Evolutionary conservation across 768 basidiomycete genomes (phyloP).

Genomic region (Serpula lacrymans): DNA sequence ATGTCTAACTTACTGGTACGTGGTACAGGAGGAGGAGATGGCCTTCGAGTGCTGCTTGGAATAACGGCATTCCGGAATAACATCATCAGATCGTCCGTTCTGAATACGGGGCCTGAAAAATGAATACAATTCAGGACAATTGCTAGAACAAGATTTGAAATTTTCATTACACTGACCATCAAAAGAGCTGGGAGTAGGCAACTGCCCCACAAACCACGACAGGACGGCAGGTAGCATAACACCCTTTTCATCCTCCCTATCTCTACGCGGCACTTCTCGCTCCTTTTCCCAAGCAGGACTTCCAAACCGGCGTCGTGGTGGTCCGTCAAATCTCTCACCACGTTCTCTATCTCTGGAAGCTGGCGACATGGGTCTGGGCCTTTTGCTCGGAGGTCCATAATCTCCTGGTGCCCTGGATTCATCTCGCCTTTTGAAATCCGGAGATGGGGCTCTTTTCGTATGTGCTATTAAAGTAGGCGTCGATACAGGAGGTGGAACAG

Average conservation of each 20-base stretch:
- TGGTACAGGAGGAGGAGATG: constrained; percentile 52
- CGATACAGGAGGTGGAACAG: constrained; percentile 14
- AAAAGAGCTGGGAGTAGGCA: constrained; percentile 72
- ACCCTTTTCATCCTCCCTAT: constrained; percentile 47
- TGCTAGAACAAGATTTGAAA: neutral
- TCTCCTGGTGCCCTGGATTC: constrained; percentile 37
- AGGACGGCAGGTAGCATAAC: constrained; percentile 54
- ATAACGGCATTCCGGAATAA: constrained; percentile 79
- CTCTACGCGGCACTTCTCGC: constrained; percentile 36
- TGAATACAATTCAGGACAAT: constrained; percentile 1
- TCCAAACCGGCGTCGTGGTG: constrained; percentile 35
- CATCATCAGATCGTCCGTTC: constrained; percentile 87
- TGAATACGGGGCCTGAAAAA: constrained; percentile 76
- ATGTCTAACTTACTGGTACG: constrained; percentile 42
- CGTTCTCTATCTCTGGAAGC: constrained; percentile 46
- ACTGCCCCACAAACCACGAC: constrained; percentile 78
- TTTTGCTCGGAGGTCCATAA: constrained; percentile 39
- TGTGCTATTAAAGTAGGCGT: too few species aligned
- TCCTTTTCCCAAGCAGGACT: constrained; percentile 46
- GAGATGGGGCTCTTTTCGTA: constrained; percentile 29
- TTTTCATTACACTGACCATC: constrained; percentile 61
- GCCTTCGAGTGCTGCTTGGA: constrained; percentile 50
- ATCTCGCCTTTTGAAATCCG: constrained; percentile 39
- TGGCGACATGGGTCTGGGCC: constrained; percentile 44
- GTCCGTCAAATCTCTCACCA: constrained; percentile 35